Evolutionary conservation across 1,139 yeast genomes (phyloP).

Genomic region (Entelexis paramagnoliae): DNA sequence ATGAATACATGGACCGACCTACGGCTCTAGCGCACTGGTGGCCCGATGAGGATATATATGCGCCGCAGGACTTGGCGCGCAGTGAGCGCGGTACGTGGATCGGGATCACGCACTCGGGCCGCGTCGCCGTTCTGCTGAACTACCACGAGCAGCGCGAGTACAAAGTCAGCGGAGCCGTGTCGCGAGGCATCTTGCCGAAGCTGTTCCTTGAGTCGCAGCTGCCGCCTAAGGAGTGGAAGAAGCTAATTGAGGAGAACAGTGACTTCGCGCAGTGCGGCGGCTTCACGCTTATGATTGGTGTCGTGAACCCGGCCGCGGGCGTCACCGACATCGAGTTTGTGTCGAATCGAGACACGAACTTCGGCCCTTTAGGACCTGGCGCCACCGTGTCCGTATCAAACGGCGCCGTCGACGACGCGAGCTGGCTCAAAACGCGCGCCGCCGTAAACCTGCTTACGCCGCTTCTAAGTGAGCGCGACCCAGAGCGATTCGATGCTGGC

Average conservation of each 20-base stretch:
- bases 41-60: conserved; percentile 39
- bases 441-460: conserved; percentile 43
- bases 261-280: conserved; percentile 56
- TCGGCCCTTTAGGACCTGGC: neutral
- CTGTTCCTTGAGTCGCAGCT: conserved; percentile 41
- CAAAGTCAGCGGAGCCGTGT: conserved; percentile 33
- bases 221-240: conserved; percentile 41
- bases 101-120: conserved; percentile 55
- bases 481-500: conserved; percentile 36
- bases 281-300: conserved; percentile 70
- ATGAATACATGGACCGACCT: conserved; percentile 66
- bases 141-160: conserved; percentile 39
- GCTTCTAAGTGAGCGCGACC: conserved; percentile 1
- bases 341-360: conserved; percentile 10
- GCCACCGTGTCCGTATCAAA: conserved; percentile 51
- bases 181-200: conserved; percentile 65
- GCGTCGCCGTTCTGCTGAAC: conserved; percentile 66
- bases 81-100: conserved; percentile 87
- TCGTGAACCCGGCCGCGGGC: conserved; percentile 25
- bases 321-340: conserved; percentile 26
- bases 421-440: conserved; percentile 60
- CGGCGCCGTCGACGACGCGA: conserved; percentile 40
- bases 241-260: conserved; percentile 18
- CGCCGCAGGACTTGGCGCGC: conserved; percentile 69
- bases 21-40: conserved; percentile 55